phyloP scores from a whole-genome alignment of 495 filamentous ascomycete species.

The Hypoxylon subgilvum region DNA sequence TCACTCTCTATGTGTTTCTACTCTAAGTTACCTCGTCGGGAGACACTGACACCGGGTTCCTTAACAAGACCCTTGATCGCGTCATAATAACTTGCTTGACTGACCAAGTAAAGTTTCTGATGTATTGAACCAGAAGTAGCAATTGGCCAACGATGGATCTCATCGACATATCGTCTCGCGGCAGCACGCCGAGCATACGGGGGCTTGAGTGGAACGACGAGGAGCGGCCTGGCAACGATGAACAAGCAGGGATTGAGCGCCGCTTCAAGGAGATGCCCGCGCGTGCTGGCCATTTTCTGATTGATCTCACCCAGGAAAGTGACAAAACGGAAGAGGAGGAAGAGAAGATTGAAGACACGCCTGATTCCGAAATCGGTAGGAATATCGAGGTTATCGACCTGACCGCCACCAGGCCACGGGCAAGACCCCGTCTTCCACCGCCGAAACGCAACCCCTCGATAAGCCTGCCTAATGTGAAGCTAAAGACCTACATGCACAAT shows the following conservation, averaged over 20 bases:
- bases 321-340: conserved; percentile 9
- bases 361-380: conserved; percentile 19
- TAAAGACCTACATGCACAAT: conserved; percentile 31
- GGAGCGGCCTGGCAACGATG: not conserved
- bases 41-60: too few relatives aligned
- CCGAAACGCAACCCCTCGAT: conserved; percentile 22
- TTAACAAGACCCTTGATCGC: not conserved
- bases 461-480: not conserved
- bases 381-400: conserved; percentile 36
- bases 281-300: not conserved
- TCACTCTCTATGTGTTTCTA: too few relatives aligned
- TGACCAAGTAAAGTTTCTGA: not conserved
- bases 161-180: not conserved
- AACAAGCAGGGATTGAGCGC: conserved; percentile 23
- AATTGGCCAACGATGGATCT: not conserved
- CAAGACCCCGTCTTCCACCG: not conserved
- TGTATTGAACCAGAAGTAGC: not conserved
- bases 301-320: conserved; percentile 13
- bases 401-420: not conserved
- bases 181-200: not conserved
- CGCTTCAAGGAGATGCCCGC: conserved; percentile 17
- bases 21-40: too few relatives aligned
- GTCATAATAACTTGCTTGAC: not conserved
- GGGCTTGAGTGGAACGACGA: conserved; percentile 18
- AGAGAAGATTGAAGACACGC: conserved; percentile 3